Base-by-base conservation (phyloP, 23 red algal species). In the Gracilaria domingensis region DNA sequence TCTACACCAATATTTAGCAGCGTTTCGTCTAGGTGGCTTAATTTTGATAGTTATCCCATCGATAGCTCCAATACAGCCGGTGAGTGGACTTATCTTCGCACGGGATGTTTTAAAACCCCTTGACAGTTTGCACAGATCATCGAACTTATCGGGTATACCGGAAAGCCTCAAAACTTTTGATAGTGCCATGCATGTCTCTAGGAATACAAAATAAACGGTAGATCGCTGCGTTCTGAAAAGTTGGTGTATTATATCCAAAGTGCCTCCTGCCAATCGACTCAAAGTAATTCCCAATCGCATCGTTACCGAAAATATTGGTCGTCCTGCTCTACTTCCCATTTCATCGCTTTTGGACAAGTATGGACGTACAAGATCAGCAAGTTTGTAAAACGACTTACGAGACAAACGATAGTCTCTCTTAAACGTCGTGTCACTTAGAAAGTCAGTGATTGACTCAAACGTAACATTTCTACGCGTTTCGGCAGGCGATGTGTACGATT, bases 21-120 rank as follows among this genome's bases (percentile, higher is more conserved):
- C 59, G n/a, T 86, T 71, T 40, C 8, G 21, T 14, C 18, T 21
- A 5, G 64, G 60, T 25, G 16, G 39, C 82, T 45, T 34, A 33
- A 72, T 86, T 42, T 40, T 12, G 12, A 73, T 71, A 6, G 37
- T 21, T 38, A 86, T 86, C 4, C 83, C 83, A 86, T 85, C 53
- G 12, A 71, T 48, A n/a, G 60, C 60, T 14, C 83, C 66, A 35
- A 75, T 36, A 33, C 83, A 86, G 9, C 64, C 61, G 35, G 64
- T 67, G 11, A 72, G 33, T 26, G 64, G 50, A 4, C 58, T 74
- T 26, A 50, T 21, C 17, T 0, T 5, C 35, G 8, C 33, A 18
- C 36, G 23, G 24, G 61, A 72, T 55, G 45, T 20, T 75, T 75
- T 73, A 0, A 72, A 86, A 17, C 66, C 58, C 12, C 6, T 53